phyloP scores from a whole-genome alignment of 768 basidiomycete genomes.

The Pulveroboletus sp. region DNA sequence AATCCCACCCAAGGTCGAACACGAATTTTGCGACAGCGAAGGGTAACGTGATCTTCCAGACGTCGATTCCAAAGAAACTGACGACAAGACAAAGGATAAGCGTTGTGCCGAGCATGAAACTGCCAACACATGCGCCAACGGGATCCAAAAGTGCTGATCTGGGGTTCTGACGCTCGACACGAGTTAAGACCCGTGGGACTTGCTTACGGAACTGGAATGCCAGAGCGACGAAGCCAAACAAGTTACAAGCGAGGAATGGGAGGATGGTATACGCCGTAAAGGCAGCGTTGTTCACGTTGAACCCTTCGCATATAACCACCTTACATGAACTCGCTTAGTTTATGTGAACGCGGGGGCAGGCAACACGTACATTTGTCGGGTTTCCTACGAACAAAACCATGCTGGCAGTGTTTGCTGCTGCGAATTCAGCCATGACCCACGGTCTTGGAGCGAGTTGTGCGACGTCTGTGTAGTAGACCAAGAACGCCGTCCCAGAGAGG shows the following conservation, averaged over 20 bases:
- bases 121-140: constrained; percentile 68
- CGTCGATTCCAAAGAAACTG: constrained; percentile 71
- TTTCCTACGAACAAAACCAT: constrained; percentile 81
- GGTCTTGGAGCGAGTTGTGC: constrained; percentile 45
- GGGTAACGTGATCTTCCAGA: constrained; percentile 81
- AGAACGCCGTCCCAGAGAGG: constrained; percentile 84
- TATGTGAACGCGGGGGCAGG: not conserved
- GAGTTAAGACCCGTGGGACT: constrained; percentile 45
- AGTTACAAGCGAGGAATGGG: constrained; percentile 65
- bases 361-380: constrained; percentile 66
- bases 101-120: constrained; percentile 57
- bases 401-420: constrained; percentile 74
- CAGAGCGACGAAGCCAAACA: constrained; percentile 60
- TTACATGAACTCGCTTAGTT: not conserved
- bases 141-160: constrained; percentile 68
- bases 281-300: constrained; percentile 67
- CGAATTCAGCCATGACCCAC: constrained; percentile 74
- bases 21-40: constrained; percentile 70
- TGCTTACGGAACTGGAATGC: constrained; percentile 52
- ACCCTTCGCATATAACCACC: constrained; percentile 84
- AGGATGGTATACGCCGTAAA: constrained; percentile 83
- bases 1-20: constrained; percentile 61
- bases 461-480: constrained; percentile 81
- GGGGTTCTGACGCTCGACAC: constrained; percentile 39
- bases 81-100: constrained; percentile 72